Evolutionary conservation across 2,329 filamentous ascomycete species (phyloP), one percentile per base, ranked within the genome.

Genomic region (Claviceps sp.): DNA sequence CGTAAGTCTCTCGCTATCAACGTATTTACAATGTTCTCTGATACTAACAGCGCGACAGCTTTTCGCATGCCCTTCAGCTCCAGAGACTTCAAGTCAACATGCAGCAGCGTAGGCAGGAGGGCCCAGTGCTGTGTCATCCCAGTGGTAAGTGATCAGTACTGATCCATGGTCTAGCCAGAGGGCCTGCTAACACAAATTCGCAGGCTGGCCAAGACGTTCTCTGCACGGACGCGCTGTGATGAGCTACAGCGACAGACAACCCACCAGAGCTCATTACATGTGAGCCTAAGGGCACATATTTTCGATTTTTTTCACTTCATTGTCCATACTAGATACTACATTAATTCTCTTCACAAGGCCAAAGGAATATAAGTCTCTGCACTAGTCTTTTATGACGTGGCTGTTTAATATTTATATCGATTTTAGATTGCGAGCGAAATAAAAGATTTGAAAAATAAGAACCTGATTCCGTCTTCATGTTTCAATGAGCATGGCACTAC

Each of bases 111-210:
- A 4, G 49, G 51, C 16, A 34, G 47, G 18, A 6, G 42, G 46
- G 22, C 56, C 2, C 5, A 18, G 3, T 58, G 56, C 54, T 58
- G 56, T 34, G 54, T 54, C 41, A 1, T 52, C 5, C 55, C 56
- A 3, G 11, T 56, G 24, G 54, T 58, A 8, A 52, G 54, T 40
- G 41, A 44, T 14, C n/a, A 42, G 18, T 13, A 8, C 4, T 38
- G 14, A 22, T 24, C 20, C 11, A 13, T 9, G 8, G 5, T 14
- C 3, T n/a, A 8, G 20, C 16, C 18, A 20, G 18, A 5, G 5
- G 11, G 13, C 11, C 2, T 26, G 26, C 51, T 52, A 38, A 48
- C 47, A 38, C 7, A 11, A 2, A 1, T n/a, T 37, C 6, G 2
- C 40, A 54, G 52, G 45, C 46, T 40, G 49, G 45, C 8, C 52